Base-by-base conservation (phyloP, 345 rosid genomes). In the Erysimum cheiranthoides region DNA sequence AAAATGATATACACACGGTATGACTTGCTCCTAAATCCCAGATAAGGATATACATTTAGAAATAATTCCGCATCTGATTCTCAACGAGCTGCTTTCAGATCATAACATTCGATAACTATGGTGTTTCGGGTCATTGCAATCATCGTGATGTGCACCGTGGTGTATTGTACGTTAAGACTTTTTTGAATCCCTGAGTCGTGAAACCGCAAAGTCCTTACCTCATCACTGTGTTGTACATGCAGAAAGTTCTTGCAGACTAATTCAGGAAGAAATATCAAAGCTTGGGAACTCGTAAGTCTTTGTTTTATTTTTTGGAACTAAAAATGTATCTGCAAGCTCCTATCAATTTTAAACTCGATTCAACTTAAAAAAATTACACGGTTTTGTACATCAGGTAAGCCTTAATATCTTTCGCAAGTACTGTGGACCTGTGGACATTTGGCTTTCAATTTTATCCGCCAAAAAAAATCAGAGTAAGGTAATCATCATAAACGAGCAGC, bases 81-180 rank as follows among this genome's bases (percentile, higher is more conserved):
- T 66, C 8, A 31, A 21, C 42, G n/a, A 52, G 54, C 51, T 32
- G 51, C 63, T 78, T 81, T 61, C 83, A 92, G 93, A 81, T 94
- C 64, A 82, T 92, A 63, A 89, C 91, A 53, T 94, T 94, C 61
- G 96, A 94, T 81, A 78, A 64, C 39, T 71, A 86, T 78, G 97
- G 96, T 27, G 83, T 92, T 81, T 92, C 93, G 43, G 97, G 95
- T 78, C 96, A 94, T 68, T 85, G 95, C 60, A 94, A 89, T 78
- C 98, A 94, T 57, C 51, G 80, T 6, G 97, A 86, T 81, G 89
- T 86, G 66, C 87, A 87, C 73, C 73, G 72, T 80, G 97, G 92
- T 68, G 86, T 85, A 66, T 46, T 81, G 93, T 92, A 75, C 62
- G 92, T 80, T 28, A 17, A 54, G 73, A 25, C 59, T 42, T 71